These are phyloP conservation scores for Mallotus repandus DNA, from an alignment of 441 rosid genomes.

Conservation along the genomic window DNA sequence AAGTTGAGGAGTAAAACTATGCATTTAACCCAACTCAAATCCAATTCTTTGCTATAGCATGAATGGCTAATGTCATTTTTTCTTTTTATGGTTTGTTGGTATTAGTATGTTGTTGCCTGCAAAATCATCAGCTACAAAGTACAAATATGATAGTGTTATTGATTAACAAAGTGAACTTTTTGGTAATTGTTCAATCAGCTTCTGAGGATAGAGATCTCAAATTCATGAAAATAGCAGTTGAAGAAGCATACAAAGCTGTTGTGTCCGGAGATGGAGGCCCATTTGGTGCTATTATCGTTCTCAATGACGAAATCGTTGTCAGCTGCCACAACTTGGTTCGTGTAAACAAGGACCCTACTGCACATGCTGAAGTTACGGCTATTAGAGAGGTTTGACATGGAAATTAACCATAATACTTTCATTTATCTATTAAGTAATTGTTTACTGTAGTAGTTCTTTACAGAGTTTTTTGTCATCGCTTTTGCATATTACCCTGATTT, in stretches of 20 bases:
- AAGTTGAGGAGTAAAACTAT: too few relatives aligned
- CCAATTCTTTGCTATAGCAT: too few relatives aligned
- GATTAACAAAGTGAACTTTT: background rate
- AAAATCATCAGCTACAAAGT: too few relatives aligned
- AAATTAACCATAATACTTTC: background rate
- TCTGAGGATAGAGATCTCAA: conserved; percentile 79
- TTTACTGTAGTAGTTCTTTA: background rate
- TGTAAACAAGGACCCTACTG: conserved; percentile 80
- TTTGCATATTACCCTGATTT: background rate
- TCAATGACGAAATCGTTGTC: conserved; percentile 62
- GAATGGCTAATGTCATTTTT: too few relatives aligned
- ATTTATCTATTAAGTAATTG: background rate
- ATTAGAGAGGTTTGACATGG: conserved; percentile 69
- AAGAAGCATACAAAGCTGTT: conserved; percentile 93
- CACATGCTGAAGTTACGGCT: conserved; percentile 96
- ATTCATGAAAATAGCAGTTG: conserved; percentile 78
- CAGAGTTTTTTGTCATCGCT: background rate
- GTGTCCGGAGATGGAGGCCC: conserved; percentile 95
- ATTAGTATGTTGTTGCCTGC: too few relatives aligned
- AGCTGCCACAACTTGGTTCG: conserved; percentile 95
- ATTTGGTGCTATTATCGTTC: conserved; percentile 88
- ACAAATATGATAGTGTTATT: too few relatives aligned
- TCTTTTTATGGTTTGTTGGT: too few relatives aligned
- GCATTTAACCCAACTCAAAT: too few relatives aligned
- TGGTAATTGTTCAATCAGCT: conserved; percentile 46